Base-by-base conservation (phyloP, 2,329 filamentous ascomycete genomes). In the Plectosphaerella plurivora region DNA sequence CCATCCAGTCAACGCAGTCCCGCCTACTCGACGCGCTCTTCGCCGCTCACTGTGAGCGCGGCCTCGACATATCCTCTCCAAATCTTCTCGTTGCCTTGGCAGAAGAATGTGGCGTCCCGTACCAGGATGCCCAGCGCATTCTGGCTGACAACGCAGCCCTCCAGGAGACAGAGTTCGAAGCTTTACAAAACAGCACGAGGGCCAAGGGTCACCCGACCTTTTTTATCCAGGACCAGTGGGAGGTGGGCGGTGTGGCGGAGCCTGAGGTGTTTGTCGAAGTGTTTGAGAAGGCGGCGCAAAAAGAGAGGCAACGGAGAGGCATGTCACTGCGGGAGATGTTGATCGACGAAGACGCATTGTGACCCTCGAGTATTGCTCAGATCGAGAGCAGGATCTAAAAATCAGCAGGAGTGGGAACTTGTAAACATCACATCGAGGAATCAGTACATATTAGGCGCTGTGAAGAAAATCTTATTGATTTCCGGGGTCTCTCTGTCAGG, bases 161-260 rank as follows among this genome's bases (percentile, higher is more conserved):
- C 22, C 66, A 59, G 2, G 50, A 57, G 11, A 47, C 54, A 9
- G 59, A 72, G 14, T 67, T 73, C 53, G 59, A 59, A 8, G 63
- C 68, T 52, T 65, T 65, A 1, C 51, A 61, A 44, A 55, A 46
- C 8, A 66, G 68, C 3, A 61, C 63, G 42, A 55, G 59, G 11
- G 56, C 92, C 50, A 75, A 74, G 52, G 88, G 88, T 0, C 88
- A 92, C 59, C 88, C 89, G 15, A 84, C 87, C 59, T 89, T 89
- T 61, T 84, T 83, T 2, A 77, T 93, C 49, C 86, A 91, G 63
- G 82, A 77, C 1, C 73, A 74, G 61, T 91, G 83, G 67, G 78
- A 84, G 57, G 74, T 93, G 16, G 83, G 85, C 9, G 89, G 89
- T 1, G 88, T 85, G 51, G 87, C 92, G 72, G 81, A 86, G 54